Percentiles rank a stretch among this genome's conserved stretches.
Evolutionary conservation across 768 basidiomycete genomes (phyloP).

Genomic region (Suillus tomentosus): DNA sequence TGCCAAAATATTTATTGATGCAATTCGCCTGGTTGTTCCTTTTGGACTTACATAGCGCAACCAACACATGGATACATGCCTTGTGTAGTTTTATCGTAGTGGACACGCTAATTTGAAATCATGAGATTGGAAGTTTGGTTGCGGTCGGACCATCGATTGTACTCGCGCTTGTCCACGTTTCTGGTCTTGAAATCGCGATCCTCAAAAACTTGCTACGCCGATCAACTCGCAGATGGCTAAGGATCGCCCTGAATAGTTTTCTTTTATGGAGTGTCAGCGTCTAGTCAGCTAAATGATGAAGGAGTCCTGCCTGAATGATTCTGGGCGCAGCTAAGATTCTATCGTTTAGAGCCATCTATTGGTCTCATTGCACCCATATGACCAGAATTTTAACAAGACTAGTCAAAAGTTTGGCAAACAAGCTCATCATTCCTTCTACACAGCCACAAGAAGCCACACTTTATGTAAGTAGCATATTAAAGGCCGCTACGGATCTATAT

Average conservation of each 20-base stretch:
- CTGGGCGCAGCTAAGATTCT: background rate
- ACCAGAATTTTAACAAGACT: no score
- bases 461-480: constrained; percentile 5
- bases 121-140: background rate
- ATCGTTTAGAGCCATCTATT: constrained; percentile 1
- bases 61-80: constrained; percentile 20
- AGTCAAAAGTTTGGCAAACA: background rate
- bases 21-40: constrained; percentile 17
- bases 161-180: background rate
- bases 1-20: constrained; percentile 20
- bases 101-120: constrained; percentile 22
- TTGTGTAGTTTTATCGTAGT: constrained; percentile 30
- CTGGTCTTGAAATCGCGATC: background rate
- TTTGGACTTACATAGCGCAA: constrained; percentile 13
- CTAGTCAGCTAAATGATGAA: background rate
- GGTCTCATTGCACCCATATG: background rate
- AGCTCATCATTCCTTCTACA: constrained; percentile 3
- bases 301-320: background rate
- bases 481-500: background rate
- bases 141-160: constrained; percentile 3
- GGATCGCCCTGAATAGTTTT: constrained; percentile 2
- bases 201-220: background rate
- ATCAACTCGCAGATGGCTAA: background rate
- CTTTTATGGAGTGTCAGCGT: background rate
- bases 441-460: constrained; percentile 7